Evolutionary conservation across 805 yeast species (phyloP).

Genomic region (Yamadazyma insecticola): DNA sequence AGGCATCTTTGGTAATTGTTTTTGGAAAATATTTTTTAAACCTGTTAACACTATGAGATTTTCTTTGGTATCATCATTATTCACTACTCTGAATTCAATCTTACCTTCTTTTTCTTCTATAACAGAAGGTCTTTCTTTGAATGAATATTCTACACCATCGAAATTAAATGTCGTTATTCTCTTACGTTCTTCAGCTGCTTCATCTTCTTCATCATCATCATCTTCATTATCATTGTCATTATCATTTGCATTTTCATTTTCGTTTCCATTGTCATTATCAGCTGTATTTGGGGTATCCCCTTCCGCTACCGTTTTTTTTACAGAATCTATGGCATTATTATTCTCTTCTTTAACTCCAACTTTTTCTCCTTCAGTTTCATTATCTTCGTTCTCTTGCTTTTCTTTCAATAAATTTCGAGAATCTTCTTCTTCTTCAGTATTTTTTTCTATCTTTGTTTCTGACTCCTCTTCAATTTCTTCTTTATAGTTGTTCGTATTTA

Average conservation of each 20-base stretch:
- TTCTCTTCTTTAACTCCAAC: conserved; percentile 31
- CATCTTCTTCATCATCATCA: conserved; percentile 42
- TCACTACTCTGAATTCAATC: conserved; percentile 93
- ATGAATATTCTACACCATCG: conserved; percentile 77
- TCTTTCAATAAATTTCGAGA: conserved; percentile 12
- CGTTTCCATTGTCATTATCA: conserved; percentile 10
- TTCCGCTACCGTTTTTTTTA: conserved; percentile 8
- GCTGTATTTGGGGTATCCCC: conserved; percentile 16
- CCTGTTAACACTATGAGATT: conserved; percentile 92
- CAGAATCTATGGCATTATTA: conserved; percentile 4
- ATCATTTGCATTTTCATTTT: conserved; percentile 10
- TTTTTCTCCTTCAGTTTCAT: conserved; percentile 13
- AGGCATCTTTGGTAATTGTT: conserved; percentile 98
- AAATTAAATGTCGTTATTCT: conserved; percentile 50
- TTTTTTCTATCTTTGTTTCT: conserved; percentile 32
- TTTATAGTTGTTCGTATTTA: too few relatives aligned
- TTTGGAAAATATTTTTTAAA: conserved; percentile 90
- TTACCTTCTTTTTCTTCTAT: conserved; percentile 90
- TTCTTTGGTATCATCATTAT: conserved; percentile 86
- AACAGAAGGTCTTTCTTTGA: conserved; percentile 90
- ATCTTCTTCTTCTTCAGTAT: conserved; percentile 8
- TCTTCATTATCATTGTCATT: conserved; percentile 27
- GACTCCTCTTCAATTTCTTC: conserved; percentile 19
- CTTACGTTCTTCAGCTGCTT: conserved; percentile 39
- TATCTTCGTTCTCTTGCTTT: conserved; percentile 30